A percentile compares a stretch with the other conserved stretches of the same genome.
phyloP scores from a whole-genome alignment of 495 filamentous ascomycete species.

The Amphirosellinia nigrospora region DNA sequence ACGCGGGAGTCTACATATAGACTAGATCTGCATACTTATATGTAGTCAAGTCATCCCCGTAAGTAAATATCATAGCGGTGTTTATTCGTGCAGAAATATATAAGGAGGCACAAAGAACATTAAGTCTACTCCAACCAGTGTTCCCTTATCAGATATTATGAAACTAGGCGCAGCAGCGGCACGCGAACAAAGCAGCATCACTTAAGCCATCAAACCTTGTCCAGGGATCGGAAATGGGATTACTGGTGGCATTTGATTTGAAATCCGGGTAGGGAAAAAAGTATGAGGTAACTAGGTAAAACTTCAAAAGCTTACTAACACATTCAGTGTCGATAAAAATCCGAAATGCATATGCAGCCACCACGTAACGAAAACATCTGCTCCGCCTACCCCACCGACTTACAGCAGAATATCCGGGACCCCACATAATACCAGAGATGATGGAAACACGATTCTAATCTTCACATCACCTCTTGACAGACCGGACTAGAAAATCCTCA shows the following conservation, averaged over 20 bases:
- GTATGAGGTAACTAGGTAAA: neutral
- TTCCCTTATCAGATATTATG: neutral
- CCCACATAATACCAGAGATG: neutral
- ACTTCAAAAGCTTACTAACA: neutral
- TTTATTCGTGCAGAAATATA: neutral
- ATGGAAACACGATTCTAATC: neutral
- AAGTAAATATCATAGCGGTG: neutral
- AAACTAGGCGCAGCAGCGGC: slow-evolving; percentile 6
- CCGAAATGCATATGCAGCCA: neutral
- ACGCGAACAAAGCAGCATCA: slow-evolving; percentile 6
- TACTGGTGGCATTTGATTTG: neutral
- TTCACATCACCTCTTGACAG: no score
- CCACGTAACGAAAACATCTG: neutral
- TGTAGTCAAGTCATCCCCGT: neutral
- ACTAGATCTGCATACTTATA: slow-evolving; percentile 2
- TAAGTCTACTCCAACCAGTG: neutral
- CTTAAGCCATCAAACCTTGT: neutral
- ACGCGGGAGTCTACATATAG: neutral
- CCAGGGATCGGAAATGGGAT: neutral
- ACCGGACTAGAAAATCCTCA: neutral
- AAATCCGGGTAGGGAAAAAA: neutral
- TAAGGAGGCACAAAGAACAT: neutral
- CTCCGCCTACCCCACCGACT: neutral
- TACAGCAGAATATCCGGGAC: neutral
- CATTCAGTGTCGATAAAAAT: neutral